Base-by-base conservation (phyloP, 1,139 yeast genomes). In the Diutina sp. region DNA sequence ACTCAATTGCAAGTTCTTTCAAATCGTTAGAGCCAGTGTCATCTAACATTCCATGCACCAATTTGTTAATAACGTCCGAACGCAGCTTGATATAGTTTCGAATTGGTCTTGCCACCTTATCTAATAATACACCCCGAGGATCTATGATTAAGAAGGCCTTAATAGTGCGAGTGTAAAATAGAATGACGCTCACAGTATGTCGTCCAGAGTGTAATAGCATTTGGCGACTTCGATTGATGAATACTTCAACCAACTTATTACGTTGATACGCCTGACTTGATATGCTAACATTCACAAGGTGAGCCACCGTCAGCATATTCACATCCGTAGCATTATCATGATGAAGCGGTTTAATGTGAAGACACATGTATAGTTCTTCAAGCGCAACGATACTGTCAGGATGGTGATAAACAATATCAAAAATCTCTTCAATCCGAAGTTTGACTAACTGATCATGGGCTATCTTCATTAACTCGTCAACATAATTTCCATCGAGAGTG, bases 51-150 rank as follows among this genome's bases (percentile, higher is more conserved):
- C 96, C 96, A 61, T 81, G 75, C 1, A 93, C 91, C 18, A 91
- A 72, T 55, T 81, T 82, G 35, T 77, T 73, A 18, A 90, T 81
- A 0, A 95, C 81, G 65, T 93, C 98, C 1, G 81, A 79, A 59
- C 97, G 76, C 21, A 84, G 84, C 63, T 83, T 82, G 57, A 93
- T 72, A 63, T 78, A 76, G 51, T 79, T 68, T 55, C 95, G 70
- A 4, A 89, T 85, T 0, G 95, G 95, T 41, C 91, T 69, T 0
- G 87, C 82, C 0, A 87, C 95, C 59, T 82, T 82, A 66, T 89
- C 96, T 11, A 90, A 71, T 12, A 90, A 69, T 0, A 90, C 95
- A 0, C 97, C 97, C 51, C 88, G 78, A 1, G 96, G 96, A 64
- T 93, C 98, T n/a, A 93, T 73, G 0, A 85, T 71, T 35, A 87